Evolutionary conservation across 2,329 filamentous ascomycete genomes (phyloP).

Genomic region (Gremmenia infestans): DNA sequence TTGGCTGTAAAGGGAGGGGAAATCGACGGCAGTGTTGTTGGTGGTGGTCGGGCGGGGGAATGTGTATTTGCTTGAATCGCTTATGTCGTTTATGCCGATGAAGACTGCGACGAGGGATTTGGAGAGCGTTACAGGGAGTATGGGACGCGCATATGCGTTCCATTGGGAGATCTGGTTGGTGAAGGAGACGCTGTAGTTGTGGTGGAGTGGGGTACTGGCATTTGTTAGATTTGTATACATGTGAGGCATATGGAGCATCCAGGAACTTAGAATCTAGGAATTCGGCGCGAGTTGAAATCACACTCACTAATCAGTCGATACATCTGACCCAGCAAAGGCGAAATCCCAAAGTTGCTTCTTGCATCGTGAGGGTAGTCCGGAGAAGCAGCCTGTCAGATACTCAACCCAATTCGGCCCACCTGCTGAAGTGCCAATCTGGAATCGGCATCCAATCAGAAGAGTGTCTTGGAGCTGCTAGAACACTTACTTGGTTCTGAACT

Average conservation of each 20-base stretch:
- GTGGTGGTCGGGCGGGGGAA: conserved; percentile 26
- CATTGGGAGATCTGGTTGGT: conserved; percentile 48
- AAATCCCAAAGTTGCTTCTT: conserved; percentile 50
- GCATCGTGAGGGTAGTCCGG: conserved; percentile 41
- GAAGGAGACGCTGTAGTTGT: conserved; percentile 44
- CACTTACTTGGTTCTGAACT: conserved; percentile 41
- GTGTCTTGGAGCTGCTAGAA: neutral
- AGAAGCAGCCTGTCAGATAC: conserved; percentile 46
- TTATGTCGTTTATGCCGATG: conserved; percentile 55
- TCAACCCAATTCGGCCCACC: conserved; percentile 53
- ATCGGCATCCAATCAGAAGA: neutral
- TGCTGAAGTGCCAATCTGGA: conserved; percentile 41
- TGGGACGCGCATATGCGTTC: conserved; percentile 34
- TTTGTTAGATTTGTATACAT: neutral
- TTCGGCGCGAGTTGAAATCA: too few species aligned
- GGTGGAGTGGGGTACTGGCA: conserved; percentile 43
- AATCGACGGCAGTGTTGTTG: conserved; percentile 34
- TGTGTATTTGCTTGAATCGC: conserved; percentile 41
- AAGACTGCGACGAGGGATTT: conserved; percentile 45
- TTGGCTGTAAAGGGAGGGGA: conserved; percentile 40
- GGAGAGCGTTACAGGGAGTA: conserved; percentile 27
- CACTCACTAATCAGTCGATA: conserved; percentile 38
- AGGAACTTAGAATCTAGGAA: neutral
- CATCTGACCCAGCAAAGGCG: conserved; percentile 49
- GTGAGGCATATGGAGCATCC: too few species aligned